Conservation (phyloP, 805 yeast genomes). For the Candida manassasensis region DNA sequence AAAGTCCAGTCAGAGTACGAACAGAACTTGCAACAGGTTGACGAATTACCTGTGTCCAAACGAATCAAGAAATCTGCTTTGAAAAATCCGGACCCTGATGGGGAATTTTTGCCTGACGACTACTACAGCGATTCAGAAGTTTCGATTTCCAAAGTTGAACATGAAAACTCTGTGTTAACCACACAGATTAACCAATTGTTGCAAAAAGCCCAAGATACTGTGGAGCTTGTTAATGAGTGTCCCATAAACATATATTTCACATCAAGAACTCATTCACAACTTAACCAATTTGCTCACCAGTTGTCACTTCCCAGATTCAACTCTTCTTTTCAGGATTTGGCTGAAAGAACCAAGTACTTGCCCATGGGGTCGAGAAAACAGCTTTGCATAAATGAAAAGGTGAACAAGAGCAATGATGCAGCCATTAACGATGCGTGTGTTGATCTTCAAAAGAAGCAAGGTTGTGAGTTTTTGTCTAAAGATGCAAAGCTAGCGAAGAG, state of each 20-base stretch:
- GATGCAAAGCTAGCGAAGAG: conserved; percentile 27
- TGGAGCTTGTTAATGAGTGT: conserved; percentile 19
- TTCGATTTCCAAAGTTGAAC: conserved; percentile 9
- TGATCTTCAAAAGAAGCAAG: conserved; percentile 51
- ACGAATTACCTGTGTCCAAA: conserved; percentile 11
- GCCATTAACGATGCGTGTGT: conserved; percentile 77
- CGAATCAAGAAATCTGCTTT: conserved; percentile 6
- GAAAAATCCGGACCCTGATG: conserved; percentile 8
- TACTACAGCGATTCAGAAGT: conserved; percentile 28
- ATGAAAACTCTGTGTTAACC: conserved; percentile 30
- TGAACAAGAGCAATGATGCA: conserved; percentile 44
- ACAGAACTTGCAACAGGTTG: conserved; percentile 10
- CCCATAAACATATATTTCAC: conserved; percentile 56
- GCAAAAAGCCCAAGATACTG: conserved; percentile 16
- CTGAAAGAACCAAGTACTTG: conserved; percentile 59
- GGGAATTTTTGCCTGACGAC: conserved; percentile 28
- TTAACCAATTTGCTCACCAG: conserved; percentile 75
- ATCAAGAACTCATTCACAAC: conserved; percentile 88
- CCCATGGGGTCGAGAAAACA: conserved; percentile 85
- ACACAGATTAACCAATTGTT: conserved; percentile 48
- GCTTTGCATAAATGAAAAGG: conserved; percentile 68
- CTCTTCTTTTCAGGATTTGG: conserved; percentile 45
- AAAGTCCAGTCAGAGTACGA: conserved; percentile 23
- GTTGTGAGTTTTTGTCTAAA: conserved; percentile 21
- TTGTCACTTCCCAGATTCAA: conserved; percentile 58